These are phyloP conservation scores for Flaveria sonorensis DNA, from an alignment of 129 eudicot species.

Conservation along the genomic window DNA sequence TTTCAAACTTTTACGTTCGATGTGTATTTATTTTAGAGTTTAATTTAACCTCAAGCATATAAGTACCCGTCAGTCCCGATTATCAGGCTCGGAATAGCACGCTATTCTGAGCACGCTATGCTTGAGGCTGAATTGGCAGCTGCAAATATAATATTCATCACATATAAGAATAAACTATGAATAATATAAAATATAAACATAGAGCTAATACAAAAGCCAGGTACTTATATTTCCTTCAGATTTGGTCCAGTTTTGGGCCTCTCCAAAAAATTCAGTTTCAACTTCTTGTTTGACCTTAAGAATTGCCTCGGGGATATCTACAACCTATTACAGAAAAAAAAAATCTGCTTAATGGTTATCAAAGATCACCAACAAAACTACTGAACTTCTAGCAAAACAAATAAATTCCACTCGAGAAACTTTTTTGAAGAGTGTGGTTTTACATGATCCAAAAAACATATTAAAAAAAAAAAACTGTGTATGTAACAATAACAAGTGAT, in stretches of 20 bases:
- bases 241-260: conserved; percentile 76
- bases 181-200: background rate
- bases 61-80: conserved; percentile 98
- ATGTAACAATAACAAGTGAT: conserved; percentile 1
- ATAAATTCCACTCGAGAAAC: background rate
- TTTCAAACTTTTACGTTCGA: too few relatives aligned
- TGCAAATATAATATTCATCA: conserved; percentile 20
- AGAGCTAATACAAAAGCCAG: background rate
- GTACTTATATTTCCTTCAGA: conserved; percentile 67
- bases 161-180: background rate
- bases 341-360: background rate
- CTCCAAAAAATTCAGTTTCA: conserved; percentile 73
- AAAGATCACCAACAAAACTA: background rate
- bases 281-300: conserved; percentile 75
- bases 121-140: conserved; percentile 57
- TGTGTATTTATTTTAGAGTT: too few relatives aligned
- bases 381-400: background rate
- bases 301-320: conserved; percentile 61
- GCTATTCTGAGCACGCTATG: too few relatives aligned
- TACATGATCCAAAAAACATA: background rate
- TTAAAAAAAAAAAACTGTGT: background rate
- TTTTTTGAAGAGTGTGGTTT: background rate
- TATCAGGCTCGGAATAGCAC: conserved; percentile 88
- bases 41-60: too few relatives aligned
- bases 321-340: conserved; percentile 43